These are phyloP conservation scores for Colletotrichum melonis DNA, from an alignment of 2,329 filamentous ascomycete genomes.

Conservation along the genomic window DNA sequence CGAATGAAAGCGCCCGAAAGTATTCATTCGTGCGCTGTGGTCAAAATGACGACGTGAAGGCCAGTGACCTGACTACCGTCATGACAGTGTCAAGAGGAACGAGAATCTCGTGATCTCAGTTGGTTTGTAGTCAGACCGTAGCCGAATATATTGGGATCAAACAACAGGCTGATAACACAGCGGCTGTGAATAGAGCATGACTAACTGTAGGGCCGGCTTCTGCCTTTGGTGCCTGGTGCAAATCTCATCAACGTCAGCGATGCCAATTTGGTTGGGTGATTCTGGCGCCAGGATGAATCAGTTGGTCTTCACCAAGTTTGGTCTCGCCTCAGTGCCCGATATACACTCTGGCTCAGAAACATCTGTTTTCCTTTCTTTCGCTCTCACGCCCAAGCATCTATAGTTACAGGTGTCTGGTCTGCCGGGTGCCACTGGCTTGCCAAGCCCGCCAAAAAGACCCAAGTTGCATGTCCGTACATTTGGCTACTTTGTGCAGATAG, in stretches of 20 bases:
- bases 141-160: not conserved
- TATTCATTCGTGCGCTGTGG: not conserved
- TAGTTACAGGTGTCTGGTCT: not conserved
- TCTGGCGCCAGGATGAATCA: not conserved
- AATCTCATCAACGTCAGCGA: not conserved
- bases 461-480: not conserved
- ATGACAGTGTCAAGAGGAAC: not conserved
- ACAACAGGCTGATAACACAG: not conserved
- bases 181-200: not conserved
- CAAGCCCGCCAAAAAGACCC: not conserved
- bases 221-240: slow-evolving; percentile 1
- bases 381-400: not conserved
- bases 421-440: not conserved
- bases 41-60: not conserved
- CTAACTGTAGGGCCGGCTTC: not conserved
- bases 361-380: not conserved
- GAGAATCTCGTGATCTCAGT: not conserved
- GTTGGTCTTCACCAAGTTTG: not conserved
- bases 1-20: not conserved
- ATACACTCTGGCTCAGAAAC: not conserved
- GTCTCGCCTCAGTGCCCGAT: not conserved
- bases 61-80: not conserved
- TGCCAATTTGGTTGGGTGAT: not conserved
- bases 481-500: not conserved
- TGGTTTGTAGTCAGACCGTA: not conserved